phyloP scores from a whole-genome alignment of 129 eudicot genomes.

The Flaveria brownii region DNA sequence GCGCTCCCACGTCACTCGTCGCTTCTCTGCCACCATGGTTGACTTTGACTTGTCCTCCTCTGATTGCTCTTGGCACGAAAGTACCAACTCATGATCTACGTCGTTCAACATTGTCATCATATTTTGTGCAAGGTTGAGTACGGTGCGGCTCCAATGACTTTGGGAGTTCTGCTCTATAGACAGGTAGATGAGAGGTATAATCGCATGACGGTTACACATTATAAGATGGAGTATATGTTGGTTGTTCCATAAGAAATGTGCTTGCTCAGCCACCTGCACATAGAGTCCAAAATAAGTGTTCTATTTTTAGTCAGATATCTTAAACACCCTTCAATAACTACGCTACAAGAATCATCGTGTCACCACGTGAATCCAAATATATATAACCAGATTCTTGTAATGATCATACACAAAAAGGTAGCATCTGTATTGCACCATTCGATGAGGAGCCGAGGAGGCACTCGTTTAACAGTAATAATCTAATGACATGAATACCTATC shows the following conservation, averaged over 20 bases:
- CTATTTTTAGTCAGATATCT: neutral
- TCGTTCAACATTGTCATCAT: slow-evolving; percentile 52
- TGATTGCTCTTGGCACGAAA: slow-evolving; percentile 46
- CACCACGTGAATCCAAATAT: no score
- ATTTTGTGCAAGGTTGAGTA: slow-evolving; percentile 57
- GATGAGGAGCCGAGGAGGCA: no score
- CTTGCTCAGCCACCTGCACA: slow-evolving; percentile 64
- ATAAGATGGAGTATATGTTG: slow-evolving; percentile 53
- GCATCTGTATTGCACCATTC: no score
- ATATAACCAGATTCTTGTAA: no score
- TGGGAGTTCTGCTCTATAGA: slow-evolving; percentile 55
- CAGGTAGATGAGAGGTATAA: slow-evolving; percentile 57
- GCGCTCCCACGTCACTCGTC: slow-evolving; percentile 60
- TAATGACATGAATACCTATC: no score
- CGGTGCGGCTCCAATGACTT: slow-evolving; percentile 67
- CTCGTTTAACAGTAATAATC: no score
- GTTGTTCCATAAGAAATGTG: slow-evolving; percentile 29
- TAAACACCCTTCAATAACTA: neutral
- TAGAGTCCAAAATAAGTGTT: neutral
- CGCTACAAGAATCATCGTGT: no score
- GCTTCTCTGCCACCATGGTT: slow-evolving; percentile 41
- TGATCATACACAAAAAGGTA: no score
- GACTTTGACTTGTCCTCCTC: slow-evolving; percentile 45
- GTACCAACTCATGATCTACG: slow-evolving; percentile 53
- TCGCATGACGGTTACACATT: slow-evolving; percentile 55